Evolutionary conservation across 306 rosid genomes (phyloP).

Genomic region (Pueraria montana): DNA sequence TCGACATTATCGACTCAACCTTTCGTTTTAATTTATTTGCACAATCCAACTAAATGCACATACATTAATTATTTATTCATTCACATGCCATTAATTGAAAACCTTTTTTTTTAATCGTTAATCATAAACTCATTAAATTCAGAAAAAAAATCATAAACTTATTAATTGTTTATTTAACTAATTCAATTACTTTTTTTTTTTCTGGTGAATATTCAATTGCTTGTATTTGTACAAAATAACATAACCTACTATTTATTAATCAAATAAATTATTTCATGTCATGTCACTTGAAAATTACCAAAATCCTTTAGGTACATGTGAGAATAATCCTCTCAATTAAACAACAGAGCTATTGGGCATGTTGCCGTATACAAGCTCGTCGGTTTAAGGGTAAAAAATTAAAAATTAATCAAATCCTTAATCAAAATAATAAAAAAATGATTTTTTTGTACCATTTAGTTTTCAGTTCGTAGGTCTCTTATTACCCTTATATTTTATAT

Average conservation of each 20-base stretch:
- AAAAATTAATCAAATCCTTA: too few species aligned
- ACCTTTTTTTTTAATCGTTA: not conserved
- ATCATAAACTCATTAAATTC: too few species aligned
- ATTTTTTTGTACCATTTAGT: too few species aligned
- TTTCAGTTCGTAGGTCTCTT: too few species aligned
- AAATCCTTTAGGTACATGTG: not conserved
- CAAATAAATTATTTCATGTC: not conserved
- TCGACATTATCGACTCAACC: too few species aligned
- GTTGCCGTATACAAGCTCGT: too few species aligned
- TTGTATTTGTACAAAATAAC: not conserved
- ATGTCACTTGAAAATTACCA: not conserved
- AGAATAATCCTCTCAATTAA: not conserved
- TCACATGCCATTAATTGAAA: not conserved
- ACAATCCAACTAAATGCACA: not conserved
- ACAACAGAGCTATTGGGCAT: too few species aligned
- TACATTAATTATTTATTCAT: not conserved
- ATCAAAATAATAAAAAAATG: too few species aligned
- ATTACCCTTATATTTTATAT: too few species aligned
- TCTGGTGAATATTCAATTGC: too few species aligned
- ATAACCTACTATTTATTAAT: not conserved
- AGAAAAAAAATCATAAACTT: too few species aligned
- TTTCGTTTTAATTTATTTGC: not conserved
- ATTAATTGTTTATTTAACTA: not conserved
- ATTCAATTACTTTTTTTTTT: too few species aligned
- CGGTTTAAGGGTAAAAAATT: not conserved